A percentile compares a stretch with the other conserved stretches of the same genome.
Conservation (phyloP, 2,329 filamentous ascomycete species). For the Colletotrichum orchidophilum region DNA sequence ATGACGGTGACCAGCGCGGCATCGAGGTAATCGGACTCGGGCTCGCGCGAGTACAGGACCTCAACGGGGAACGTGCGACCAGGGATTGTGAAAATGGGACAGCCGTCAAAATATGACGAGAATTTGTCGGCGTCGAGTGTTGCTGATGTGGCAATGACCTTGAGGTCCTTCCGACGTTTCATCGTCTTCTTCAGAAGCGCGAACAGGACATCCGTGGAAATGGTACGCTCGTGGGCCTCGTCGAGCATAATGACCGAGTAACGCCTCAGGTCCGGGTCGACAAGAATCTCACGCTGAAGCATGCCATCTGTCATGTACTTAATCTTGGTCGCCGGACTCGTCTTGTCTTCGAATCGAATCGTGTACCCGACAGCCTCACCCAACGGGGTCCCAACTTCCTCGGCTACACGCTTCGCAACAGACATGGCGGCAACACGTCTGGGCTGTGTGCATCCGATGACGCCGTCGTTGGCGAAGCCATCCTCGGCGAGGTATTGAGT, state of each 20-base stretch:
- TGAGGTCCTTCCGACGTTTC: slow-evolving; percentile 85
- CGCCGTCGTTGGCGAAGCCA: slow-evolving; percentile 85
- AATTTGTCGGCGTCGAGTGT: slow-evolving; percentile 98
- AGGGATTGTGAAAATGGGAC: slow-evolving; percentile 96
- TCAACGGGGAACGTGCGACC: slow-evolving; percentile 96
- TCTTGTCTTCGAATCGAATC: slow-evolving; percentile 96
- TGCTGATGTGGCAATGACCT: slow-evolving; percentile 95
- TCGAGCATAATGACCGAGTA: slow-evolving; percentile 99
- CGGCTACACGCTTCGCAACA: slow-evolving; percentile 94
- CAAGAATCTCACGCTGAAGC: slow-evolving; percentile 92
- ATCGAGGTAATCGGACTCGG: slow-evolving; percentile 95
- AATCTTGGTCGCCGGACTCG: slow-evolving; percentile 86
- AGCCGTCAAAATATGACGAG: slow-evolving; percentile 93
- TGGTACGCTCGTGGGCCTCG: slow-evolving; percentile 96
- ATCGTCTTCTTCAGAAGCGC: slow-evolving; percentile 93
- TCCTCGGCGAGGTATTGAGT: slow-evolving; percentile 95
- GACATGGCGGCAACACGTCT: slow-evolving; percentile 98
- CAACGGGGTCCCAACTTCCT: slow-evolving; percentile 91
- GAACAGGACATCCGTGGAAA: slow-evolving; percentile 95
- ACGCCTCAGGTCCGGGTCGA: slow-evolving; percentile 87
- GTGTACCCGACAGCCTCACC: slow-evolving; percentile 96
- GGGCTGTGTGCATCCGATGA: slow-evolving; percentile 96
- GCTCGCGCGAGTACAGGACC: slow-evolving; percentile 93
- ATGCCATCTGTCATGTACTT: slow-evolving; percentile 99
- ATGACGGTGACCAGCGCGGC: slow-evolving; percentile 95